These are phyloP conservation scores for Salix dunnii DNA, from an alignment of 345 rosid species.

Conservation along the genomic window DNA sequence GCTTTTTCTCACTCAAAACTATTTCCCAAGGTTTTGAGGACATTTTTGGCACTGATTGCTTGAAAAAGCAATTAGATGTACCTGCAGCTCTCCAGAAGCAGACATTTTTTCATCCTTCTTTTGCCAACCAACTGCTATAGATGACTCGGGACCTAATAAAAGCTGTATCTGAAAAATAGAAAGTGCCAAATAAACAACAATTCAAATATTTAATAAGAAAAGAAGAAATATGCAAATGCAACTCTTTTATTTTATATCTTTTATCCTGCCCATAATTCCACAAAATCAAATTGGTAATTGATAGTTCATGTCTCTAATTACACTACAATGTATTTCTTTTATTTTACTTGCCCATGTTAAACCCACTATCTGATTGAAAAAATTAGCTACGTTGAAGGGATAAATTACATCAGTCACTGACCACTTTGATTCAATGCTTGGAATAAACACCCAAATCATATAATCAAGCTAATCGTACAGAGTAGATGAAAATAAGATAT, in stretches of 20 bases:
- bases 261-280: background rate
- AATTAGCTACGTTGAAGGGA: background rate
- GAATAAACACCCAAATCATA: background rate
- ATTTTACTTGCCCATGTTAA: background rate
- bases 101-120: constrained; percentile 72
- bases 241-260: constrained; percentile 8
- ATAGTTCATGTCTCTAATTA: background rate
- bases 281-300: background rate
- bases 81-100: constrained; percentile 77
- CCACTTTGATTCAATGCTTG: constrained; percentile 5
- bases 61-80: constrained; percentile 23
- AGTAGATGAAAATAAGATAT: constrained; percentile 6
- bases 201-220: background rate
- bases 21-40: background rate
- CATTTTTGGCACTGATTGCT: background rate
- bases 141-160: constrained; percentile 69
- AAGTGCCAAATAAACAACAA: constrained; percentile 12
- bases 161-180: constrained; percentile 61
- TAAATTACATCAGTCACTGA: background rate
- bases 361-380: background rate
- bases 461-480: background rate
- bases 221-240: constrained; percentile 2
- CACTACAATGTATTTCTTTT: background rate
- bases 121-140: constrained; percentile 77
- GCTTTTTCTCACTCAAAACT: background rate